Evolutionary conservation across 495 filamentous ascomycete species (phyloP).

Genomic region (Talaromyces borbonicus): DNA sequence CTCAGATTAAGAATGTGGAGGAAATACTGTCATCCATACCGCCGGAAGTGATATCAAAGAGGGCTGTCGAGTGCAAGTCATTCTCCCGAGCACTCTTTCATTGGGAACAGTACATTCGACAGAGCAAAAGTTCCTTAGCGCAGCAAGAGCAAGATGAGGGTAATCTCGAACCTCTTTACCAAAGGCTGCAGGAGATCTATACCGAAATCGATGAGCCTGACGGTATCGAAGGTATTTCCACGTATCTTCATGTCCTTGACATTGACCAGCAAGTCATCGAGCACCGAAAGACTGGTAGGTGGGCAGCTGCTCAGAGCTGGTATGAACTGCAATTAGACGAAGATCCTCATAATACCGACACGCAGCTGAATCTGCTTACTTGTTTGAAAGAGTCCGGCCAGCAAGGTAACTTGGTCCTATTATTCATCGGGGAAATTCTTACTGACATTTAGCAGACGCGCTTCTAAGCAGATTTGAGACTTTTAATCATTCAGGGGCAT

Average conservation of each 20-base stretch:
- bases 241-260: constrained; percentile 67
- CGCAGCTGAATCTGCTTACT: constrained; percentile 73
- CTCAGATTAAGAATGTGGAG: constrained; percentile 53
- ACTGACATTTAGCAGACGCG: constrained; percentile 54
- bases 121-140: constrained; percentile 33
- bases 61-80: constrained; percentile 85
- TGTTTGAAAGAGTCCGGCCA: constrained; percentile 91
- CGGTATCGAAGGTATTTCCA: constrained; percentile 88
- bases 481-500: constrained; percentile 46
- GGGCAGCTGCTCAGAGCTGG: constrained; percentile 97
- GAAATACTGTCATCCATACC: constrained; percentile 60
- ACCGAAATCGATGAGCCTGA: constrained; percentile 96
- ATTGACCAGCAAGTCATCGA: constrained; percentile 88
- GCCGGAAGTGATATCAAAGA: constrained; percentile 70
- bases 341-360: constrained; percentile 62
- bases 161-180: constrained; percentile 51
- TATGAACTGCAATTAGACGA: constrained; percentile 81
- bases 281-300: constrained; percentile 86
- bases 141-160: constrained; percentile 23
- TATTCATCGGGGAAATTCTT: constrained; percentile 16
- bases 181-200: constrained; percentile 83
- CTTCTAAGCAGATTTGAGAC: constrained; percentile 76
- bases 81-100: constrained; percentile 87
- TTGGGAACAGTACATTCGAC: constrained; percentile 83
- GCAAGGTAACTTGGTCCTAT: constrained; percentile 47